Percentiles rank a stretch among this genome's conserved stretches.
Conservation (phyloP, 1,284 basidiomycete genomes). For the Polyporus tsugae region DNA sequence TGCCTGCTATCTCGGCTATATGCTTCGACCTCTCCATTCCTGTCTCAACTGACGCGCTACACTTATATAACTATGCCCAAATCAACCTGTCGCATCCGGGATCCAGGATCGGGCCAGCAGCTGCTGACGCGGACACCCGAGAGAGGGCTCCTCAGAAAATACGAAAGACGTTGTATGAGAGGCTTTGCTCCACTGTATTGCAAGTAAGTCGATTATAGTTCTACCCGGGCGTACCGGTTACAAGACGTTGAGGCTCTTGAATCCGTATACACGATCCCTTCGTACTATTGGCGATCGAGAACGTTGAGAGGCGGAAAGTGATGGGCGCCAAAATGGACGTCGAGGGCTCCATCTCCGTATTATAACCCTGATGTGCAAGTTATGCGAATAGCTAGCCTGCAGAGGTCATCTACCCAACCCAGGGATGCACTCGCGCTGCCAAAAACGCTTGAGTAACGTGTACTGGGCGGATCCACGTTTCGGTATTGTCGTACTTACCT, state of each 20-base stretch:
- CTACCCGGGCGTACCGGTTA: neutral
- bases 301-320: neutral
- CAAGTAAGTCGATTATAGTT: slow-evolving; percentile 4
- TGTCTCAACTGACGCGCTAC: neutral
- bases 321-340: neutral
- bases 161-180: neutral
- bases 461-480: neutral
- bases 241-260: neutral
- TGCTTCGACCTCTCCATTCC: neutral
- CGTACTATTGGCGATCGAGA: slow-evolving; percentile 4
- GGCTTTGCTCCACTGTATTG: neutral
- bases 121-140: neutral
- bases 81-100: neutral
- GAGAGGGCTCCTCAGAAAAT: neutral
- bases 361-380: too few relatives aligned
- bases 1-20: too few relatives aligned
- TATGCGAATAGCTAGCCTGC: neutral
- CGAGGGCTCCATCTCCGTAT: slow-evolving; percentile 2
- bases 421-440: neutral
- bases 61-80: neutral
- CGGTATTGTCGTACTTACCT: neutral
- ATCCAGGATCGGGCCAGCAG: too few relatives aligned
- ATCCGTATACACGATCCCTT: neutral
- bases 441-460: neutral
- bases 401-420: neutral